Conservation (phyloP, 1,139 yeast species). For the Debaryomyces coudertii region DNA sequence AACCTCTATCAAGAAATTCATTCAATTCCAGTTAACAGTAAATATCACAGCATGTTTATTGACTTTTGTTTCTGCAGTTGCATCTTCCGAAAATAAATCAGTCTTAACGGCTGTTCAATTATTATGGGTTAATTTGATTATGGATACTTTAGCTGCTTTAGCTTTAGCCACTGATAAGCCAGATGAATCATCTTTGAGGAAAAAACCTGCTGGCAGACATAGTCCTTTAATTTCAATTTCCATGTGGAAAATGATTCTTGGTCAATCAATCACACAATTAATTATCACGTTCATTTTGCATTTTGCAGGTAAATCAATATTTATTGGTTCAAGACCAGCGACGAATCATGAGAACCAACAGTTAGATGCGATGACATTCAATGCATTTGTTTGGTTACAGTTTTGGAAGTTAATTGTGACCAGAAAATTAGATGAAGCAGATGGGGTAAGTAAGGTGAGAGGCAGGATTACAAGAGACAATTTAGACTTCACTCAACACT, state of each 20-base stretch:
- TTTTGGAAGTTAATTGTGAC: constrained; percentile 91
- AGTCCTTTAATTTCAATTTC: constrained; percentile 84
- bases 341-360: constrained; percentile 55
- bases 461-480: constrained; percentile 63
- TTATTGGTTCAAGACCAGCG: constrained; percentile 46
- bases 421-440: constrained; percentile 89
- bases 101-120: constrained; percentile 96
- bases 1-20: constrained; percentile 88
- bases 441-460: constrained; percentile 58
- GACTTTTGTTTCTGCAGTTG: constrained; percentile 93
- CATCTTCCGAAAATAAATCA: constrained; percentile 73
- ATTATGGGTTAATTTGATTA: constrained; percentile 94
- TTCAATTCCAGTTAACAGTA: constrained; percentile 95
- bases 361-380: constrained; percentile 84
- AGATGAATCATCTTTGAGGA: constrained; percentile 71
- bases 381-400: constrained; percentile 97
- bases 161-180: constrained; percentile 99
- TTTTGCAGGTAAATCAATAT: constrained; percentile 72
- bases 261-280: constrained; percentile 81
- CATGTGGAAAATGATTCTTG: constrained; percentile 98
- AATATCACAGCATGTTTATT: constrained; percentile 92
- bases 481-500: constrained; percentile 80
- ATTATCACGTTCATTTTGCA: constrained; percentile 76
- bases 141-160: constrained; percentile 97
- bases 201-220: constrained; percentile 83